A percentile compares a stretch with the other conserved stretches of the same genome.
phyloP scores from a whole-genome alignment of 176 grass and related monocot species.

The Cenchrus purpureus region DNA sequence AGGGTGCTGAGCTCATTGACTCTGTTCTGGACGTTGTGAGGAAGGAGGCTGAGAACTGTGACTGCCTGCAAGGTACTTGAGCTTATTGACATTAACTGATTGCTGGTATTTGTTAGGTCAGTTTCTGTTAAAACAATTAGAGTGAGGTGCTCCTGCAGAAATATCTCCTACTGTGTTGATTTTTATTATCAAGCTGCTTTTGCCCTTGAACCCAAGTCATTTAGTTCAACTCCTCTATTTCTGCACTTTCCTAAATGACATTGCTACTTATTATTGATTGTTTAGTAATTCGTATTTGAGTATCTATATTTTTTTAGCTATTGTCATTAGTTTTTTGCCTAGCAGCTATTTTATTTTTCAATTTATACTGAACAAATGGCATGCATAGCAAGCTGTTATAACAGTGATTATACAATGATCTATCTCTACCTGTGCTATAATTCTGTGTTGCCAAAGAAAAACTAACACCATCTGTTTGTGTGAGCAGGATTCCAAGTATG shows the following conservation, averaged over 20 bases:
- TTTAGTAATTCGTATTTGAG: background rate
- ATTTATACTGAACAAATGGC: background rate
- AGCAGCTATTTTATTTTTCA: background rate
- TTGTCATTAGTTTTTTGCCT: background rate
- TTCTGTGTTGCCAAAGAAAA: background rate
- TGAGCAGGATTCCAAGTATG: slow-evolving; percentile 68
- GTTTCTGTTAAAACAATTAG: background rate
- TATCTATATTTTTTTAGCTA: background rate
- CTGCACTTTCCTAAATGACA: background rate
- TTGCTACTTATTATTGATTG: background rate
- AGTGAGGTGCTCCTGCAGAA: background rate
- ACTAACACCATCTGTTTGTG: slow-evolving; percentile 29
- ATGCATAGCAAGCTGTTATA: background rate
- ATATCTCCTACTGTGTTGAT: background rate
- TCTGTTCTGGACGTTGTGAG: slow-evolving; percentile 77
- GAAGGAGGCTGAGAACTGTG: slow-evolving; percentile 82
- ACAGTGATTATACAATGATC: background rate
- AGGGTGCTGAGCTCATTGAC: slow-evolving; percentile 82
- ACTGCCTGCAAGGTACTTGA: slow-evolving; percentile 75
- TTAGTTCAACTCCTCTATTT: background rate
- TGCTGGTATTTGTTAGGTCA: background rate
- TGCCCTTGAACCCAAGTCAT: background rate
- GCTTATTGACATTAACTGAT: background rate
- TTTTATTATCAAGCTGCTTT: background rate
- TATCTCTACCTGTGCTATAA: background rate